Evolutionary conservation across 768 basidiomycete genomes (phyloP).

Genomic region (Amanita molliuscula): DNA sequence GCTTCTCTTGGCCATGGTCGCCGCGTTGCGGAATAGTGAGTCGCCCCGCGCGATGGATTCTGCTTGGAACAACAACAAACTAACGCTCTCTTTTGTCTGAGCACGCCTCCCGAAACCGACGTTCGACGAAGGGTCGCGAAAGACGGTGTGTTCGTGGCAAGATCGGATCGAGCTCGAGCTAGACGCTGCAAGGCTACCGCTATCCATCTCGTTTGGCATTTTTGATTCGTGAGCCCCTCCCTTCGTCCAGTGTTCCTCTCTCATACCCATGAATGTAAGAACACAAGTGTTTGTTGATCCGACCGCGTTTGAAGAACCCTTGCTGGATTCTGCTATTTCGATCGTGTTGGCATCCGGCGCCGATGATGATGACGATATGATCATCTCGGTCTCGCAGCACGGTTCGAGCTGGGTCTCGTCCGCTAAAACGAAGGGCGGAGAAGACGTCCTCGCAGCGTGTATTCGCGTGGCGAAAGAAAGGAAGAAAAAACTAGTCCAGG

Average conservation of each 20-base stretch:
- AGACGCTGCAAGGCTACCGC: conserved; percentile 23
- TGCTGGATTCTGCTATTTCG: conserved; percentile 64
- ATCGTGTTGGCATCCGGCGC: conserved; percentile 41
- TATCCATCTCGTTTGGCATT: conserved; percentile 64
- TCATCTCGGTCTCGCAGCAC: conserved; percentile 46
- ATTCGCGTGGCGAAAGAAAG: conserved; percentile 23
- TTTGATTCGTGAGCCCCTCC: conserved; percentile 59
- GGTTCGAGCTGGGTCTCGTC: conserved; percentile 25
- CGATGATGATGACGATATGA: conserved; percentile 21
- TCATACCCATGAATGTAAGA: conserved; percentile 22
- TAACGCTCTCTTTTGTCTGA: conserved; percentile 17
- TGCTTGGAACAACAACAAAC: no score
- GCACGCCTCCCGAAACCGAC: conserved; percentile 63
- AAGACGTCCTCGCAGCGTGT: conserved; percentile 26
- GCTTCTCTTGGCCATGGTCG: conserved; percentile 75
- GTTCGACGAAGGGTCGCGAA: conserved; percentile 57
- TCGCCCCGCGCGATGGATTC: conserved; percentile 1
- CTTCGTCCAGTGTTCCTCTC: background rate
- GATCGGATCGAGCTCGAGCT: conserved; percentile 38
- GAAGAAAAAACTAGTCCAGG: conserved; percentile 7
- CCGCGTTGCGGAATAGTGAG: conserved; percentile 80
- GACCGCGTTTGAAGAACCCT: conserved; percentile 82
- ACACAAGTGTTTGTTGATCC: conserved; percentile 71
- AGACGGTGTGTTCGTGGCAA: conserved; percentile 49
- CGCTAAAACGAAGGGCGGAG: conserved; percentile 6